These are phyloP conservation scores for Murraya koenigii DNA, from an alignment of 345 rosid species.

Conservation along the genomic window DNA sequence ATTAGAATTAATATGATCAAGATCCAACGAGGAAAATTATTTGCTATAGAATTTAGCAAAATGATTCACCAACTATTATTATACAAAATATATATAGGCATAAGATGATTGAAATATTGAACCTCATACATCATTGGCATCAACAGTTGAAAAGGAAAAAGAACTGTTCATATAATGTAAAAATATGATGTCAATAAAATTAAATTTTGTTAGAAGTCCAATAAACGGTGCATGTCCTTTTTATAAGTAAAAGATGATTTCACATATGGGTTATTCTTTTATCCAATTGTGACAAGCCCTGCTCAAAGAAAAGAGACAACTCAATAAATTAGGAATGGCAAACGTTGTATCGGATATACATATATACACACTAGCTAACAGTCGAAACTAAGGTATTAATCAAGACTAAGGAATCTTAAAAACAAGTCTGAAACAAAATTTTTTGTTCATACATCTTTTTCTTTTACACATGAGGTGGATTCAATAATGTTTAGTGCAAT, in stretches of 20 bases:
- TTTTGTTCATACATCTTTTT: neutral
- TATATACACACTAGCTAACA: no score
- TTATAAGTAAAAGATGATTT: no score
- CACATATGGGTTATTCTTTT: no score
- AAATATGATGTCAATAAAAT: no score
- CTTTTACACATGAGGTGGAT: neutral
- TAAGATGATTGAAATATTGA: neutral
- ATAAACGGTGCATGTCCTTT: no score
- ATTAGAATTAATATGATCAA: neutral
- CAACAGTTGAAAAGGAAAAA: neutral
- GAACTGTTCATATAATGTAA: no score
- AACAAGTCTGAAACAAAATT: neutral
- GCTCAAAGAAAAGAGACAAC: no score
- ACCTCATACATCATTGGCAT: neutral
- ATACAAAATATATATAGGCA: neutral
- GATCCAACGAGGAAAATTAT: neutral
- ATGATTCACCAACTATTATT: neutral
- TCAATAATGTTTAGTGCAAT: constrained; percentile 5
- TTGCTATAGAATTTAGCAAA: neutral
- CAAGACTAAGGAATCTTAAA: neutral
- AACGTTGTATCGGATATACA: no score
- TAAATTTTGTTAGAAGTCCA: no score
- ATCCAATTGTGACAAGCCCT: no score
- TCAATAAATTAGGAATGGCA: no score
- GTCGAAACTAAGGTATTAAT: neutral